A percentile compares a stretch with the other conserved stretches of the same genome.
Conservation (phyloP, 805 yeast genomes). For the Metschnikowia santaceciliae region DNA sequence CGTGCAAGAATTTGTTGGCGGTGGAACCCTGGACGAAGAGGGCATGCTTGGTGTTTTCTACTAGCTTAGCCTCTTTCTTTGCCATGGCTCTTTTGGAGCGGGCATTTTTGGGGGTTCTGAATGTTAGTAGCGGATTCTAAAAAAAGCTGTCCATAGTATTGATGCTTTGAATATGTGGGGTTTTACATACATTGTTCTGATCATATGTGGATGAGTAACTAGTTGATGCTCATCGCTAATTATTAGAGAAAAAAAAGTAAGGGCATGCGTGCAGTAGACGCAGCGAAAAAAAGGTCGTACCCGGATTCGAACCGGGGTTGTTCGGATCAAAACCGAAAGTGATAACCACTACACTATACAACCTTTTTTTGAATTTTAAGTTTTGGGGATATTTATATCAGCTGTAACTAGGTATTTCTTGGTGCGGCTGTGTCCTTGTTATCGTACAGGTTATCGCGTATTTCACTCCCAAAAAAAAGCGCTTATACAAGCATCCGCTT, state of each 20-base stretch:
- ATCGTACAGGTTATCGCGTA: too few relatives aligned
- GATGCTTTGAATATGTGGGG: neutral
- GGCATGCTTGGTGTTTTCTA: slow-evolving; percentile 87
- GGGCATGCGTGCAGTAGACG: neutral
- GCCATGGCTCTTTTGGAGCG: slow-evolving; percentile 93
- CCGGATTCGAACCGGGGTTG: slow-evolving; percentile 86
- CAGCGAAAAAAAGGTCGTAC: slow-evolving; percentile 53
- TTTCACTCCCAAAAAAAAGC: too few relatives aligned
- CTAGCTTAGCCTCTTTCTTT: slow-evolving; percentile 79
- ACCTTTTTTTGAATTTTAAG: slow-evolving; percentile 17
- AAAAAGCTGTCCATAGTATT: neutral
- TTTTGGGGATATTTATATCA: too few relatives aligned
- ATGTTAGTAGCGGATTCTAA: slow-evolving; percentile 13
- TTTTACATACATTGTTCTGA: slow-evolving; percentile 35
- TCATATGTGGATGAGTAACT: slow-evolving; percentile 19
- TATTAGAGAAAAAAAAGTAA: slow-evolving; percentile 1
- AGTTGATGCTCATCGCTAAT: slow-evolving; percentile 14
- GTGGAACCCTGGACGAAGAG: slow-evolving; percentile 88
- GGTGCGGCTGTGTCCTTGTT: too few relatives aligned
- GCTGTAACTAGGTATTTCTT: neutral
- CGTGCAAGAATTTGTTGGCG: slow-evolving; percentile 74
- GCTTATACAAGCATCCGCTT: too few relatives aligned
- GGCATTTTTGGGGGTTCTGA: slow-evolving; percentile 84
- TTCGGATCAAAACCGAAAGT: slow-evolving; percentile 77
- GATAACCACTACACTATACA: slow-evolving; percentile 78